phyloP scores from a whole-genome alignment of 495 filamentous ascomycete species.

The Polyplosphaeria fusca region DNA sequence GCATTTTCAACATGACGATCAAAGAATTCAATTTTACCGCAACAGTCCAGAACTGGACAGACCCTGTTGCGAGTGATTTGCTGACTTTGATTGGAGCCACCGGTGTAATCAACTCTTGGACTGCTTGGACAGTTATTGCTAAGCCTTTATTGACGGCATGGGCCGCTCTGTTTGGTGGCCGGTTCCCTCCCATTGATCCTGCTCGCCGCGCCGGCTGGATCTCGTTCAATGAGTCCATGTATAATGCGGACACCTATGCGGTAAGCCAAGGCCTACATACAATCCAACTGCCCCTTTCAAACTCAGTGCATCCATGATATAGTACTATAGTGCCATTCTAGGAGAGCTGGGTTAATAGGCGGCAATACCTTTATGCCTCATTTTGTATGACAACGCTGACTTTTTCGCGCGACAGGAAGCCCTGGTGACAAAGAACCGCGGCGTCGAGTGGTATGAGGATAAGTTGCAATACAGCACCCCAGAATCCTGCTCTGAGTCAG shows the following conservation, averaged over 20 bases:
- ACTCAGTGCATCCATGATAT: no score
- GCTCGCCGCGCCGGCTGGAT: slow-evolving; percentile 36
- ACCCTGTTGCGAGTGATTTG: slow-evolving; percentile 28
- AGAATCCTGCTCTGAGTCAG: slow-evolving; percentile 42
- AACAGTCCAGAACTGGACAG: slow-evolving; percentile 31
- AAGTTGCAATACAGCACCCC: slow-evolving; percentile 38
- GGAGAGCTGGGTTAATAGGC: no score
- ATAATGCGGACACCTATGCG: slow-evolving; percentile 32
- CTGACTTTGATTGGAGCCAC: slow-evolving; percentile 17
- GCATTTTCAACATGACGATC: slow-evolving; percentile 35
- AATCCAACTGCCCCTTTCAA: no score
- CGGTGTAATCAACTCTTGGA: slow-evolving; percentile 29
- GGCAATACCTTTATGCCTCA: no score
- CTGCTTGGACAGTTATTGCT: slow-evolving; percentile 30
- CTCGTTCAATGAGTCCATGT: slow-evolving; percentile 29
- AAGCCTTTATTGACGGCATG: slow-evolving; percentile 36
- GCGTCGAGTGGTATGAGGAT: slow-evolving; percentile 43
- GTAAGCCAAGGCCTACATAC: no score
- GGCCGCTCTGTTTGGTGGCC: slow-evolving; percentile 37
- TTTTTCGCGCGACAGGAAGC: no score
- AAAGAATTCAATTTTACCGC: slow-evolving; percentile 37
- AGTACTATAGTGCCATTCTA: no score
- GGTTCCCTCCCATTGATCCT: slow-evolving; percentile 42
- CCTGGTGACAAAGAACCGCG: slow-evolving; percentile 34
- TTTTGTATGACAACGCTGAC: no score